Percentiles rank a stretch among this genome's conserved stretches.
phyloP scores from a whole-genome alignment of 371 early-diverging fungal genomes.

The Mucor velutinosus region DNA sequence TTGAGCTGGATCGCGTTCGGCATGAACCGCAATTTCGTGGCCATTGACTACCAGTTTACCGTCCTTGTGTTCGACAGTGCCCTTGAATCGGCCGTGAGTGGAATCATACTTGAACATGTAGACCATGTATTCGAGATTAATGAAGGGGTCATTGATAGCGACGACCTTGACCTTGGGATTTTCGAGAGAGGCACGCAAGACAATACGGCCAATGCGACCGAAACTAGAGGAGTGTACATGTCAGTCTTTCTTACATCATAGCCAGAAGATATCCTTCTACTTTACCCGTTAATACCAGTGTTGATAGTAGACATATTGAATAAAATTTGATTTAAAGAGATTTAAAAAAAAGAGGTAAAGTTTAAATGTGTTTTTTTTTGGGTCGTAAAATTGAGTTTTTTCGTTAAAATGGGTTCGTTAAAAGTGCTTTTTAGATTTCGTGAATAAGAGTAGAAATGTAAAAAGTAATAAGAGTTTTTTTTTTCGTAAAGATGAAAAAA shows the following conservation, averaged over 20 bases:
- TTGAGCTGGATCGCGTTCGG: constrained; percentile 63
- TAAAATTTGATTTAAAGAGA: constrained; percentile 8
- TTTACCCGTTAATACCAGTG: constrained; percentile 48
- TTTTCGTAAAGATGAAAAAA: constrained; percentile 23
- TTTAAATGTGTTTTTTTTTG: constrained; percentile 11
- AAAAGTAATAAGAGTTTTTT: constrained; percentile 8
- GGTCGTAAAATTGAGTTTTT: constrained; percentile 6
- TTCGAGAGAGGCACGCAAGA: constrained; percentile 89
- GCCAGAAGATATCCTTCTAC: background rate
- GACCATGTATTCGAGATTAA: constrained; percentile 94
- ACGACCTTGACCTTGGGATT: constrained; percentile 84
- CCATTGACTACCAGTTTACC: constrained; percentile 85
- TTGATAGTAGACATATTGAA: constrained; percentile 38
- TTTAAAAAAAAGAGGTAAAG: background rate
- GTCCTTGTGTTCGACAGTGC: constrained; percentile 73
- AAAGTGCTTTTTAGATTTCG: constrained; percentile 12
- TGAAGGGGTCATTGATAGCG: constrained; percentile 99
- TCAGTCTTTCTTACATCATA: background rate
- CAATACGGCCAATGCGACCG: constrained; percentile 99
- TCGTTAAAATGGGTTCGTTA: constrained; percentile 11
- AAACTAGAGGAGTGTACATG: constrained; percentile 57
- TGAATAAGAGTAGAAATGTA: background rate
- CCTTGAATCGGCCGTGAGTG: constrained; percentile 94
- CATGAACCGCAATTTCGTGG: constrained; percentile 34
- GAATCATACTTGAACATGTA: constrained; percentile 99